These are phyloP conservation scores for Ambrosiella beaveri DNA, from an alignment of 2,329 filamentous ascomycete genomes.

Conservation along the genomic window DNA sequence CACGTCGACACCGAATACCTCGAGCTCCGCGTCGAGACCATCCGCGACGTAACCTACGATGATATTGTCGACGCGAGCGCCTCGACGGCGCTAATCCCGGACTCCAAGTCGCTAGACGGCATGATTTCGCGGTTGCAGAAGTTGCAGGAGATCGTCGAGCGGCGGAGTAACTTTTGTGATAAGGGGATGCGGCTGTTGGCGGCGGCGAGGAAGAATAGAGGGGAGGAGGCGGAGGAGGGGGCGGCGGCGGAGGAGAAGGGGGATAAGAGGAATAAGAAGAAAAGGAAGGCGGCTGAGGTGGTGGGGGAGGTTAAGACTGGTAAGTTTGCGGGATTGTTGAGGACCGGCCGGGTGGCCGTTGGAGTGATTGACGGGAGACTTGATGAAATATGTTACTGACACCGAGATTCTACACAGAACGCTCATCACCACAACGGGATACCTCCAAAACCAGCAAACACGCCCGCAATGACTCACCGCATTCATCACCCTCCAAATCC, in stretches of 20 bases:
- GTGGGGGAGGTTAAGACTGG: conserved; percentile 30
- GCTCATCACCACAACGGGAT: conserved; percentile 36
- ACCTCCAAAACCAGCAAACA: conserved; percentile 32
- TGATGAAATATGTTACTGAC: not conserved
- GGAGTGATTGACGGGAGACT: not conserved
- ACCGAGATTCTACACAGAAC: conserved; percentile 22
- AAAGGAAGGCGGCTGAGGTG: conserved; percentile 53
- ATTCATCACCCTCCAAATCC: conserved; percentile 37
- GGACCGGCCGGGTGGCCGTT: not conserved
- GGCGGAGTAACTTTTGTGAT: conserved; percentile 50
- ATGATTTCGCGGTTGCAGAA: conserved; percentile 46
- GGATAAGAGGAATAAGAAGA: conserved; percentile 54
- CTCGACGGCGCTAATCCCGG: conserved; percentile 40
- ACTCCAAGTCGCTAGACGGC: conserved; percentile 45
- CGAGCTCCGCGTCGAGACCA: conserved; percentile 41
- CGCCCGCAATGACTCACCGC: conserved; percentile 39
- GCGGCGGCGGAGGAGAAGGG: conserved; percentile 28
- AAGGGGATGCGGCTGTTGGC: conserved; percentile 55
- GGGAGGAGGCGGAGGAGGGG: conserved; percentile 32
- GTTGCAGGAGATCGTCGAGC: conserved; percentile 49
- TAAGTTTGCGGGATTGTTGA: conserved; percentile 15
- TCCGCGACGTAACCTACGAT: conserved; percentile 46
- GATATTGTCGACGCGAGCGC: conserved; percentile 49
- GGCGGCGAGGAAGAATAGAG: conserved; percentile 43
- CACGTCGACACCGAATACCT: conserved; percentile 47